phyloP scores from a whole-genome alignment of 2,329 filamentous ascomycete species.

The Hymenoscyphus fructigenus region DNA sequence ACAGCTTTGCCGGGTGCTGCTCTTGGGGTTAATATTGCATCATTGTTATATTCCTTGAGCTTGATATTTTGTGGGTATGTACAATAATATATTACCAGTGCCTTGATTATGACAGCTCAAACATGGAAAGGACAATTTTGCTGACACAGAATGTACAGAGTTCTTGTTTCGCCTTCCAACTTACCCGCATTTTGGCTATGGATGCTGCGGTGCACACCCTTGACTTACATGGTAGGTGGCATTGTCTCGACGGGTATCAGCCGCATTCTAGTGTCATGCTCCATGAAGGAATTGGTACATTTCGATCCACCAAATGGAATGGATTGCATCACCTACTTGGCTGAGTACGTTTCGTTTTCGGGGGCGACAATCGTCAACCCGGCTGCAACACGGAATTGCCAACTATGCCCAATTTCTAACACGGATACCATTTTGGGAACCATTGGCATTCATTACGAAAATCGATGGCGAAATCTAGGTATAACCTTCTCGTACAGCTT shows the following conservation, averaged over 20 bases:
- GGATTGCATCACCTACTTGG: conserved; percentile 61
- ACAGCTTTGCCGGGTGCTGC: conserved; percentile 69
- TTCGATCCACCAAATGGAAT: conserved; percentile 55
- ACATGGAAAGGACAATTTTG: too few species aligned
- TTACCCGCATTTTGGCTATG: conserved; percentile 78
- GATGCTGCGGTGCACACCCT: conserved; percentile 78
- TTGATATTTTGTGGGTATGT: conserved; percentile 55
- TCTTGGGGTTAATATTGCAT: conserved; percentile 69
- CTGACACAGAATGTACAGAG: neutral
- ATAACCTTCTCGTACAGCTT: neutral
- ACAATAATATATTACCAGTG: neutral
- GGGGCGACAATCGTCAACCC: conserved; percentile 55
- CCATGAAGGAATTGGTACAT: conserved; percentile 62
- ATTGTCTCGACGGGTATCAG: conserved; percentile 69
- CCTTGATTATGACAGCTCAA: too few species aligned
- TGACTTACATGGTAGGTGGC: conserved; percentile 75
- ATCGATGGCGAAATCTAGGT: neutral
- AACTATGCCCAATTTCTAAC: conserved; percentile 53
- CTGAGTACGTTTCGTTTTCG: conserved; percentile 44
- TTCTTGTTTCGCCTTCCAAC: conserved; percentile 55
- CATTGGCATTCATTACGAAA: conserved; percentile 48
- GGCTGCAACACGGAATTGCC: conserved; percentile 47
- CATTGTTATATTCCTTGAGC: conserved; percentile 70
- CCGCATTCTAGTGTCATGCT: conserved; percentile 63
- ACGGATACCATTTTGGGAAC: conserved; percentile 51